Base-by-base conservation (phyloP, 176 grass and related monocot genomes). In the Oryza coarctata region DNA sequence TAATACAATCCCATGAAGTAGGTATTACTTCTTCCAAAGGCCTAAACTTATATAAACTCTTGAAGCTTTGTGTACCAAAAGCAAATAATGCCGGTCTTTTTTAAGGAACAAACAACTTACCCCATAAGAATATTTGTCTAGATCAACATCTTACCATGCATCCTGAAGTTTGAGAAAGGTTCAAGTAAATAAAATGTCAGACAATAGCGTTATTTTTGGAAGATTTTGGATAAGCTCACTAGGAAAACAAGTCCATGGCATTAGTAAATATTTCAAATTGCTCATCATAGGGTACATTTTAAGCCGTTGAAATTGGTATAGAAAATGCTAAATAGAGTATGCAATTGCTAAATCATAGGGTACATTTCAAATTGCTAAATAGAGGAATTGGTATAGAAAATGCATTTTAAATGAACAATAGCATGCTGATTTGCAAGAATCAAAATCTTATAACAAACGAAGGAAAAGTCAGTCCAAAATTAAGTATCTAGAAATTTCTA, bases 111-210 rank as follows among this genome's bases (percentile, higher is more conserved):
- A 4, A 63, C 8, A 85, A 68, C 55, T 76, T 87, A 91, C 95
- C 86, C 94, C 92, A 35, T 98, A 98, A 1, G 86, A 91, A 43
- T 93, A 98, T 76, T 98, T 92, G 4, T 98, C 95, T 66, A 86
- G 86, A 83, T 98, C 95, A 88, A 94, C 86, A 60, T 94, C 95
- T 91, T 94, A 84, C 95, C 95, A 94, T 64, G 86, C 86, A 91
- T 90, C 95, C 95, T 97, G 62, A 84, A 63, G 5, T 66, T 89
- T 22, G n/a, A 33, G 39, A 67, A 18, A 85, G 77, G 68, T 7
- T n/a, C 7, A 62, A 50, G 64, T 7, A 64, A 13, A 22, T 50
- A 49, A 74, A 78, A 83, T 67, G 47, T 66, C 38, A 82, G 77
- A 73, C 60, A 62, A 34, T 27, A 66, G 43, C 10, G 71, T 40